These are phyloP conservation scores for Onygenales sp. DNA, from an alignment of 2,329 filamentous ascomycete genomes.

Conservation along the genomic window DNA sequence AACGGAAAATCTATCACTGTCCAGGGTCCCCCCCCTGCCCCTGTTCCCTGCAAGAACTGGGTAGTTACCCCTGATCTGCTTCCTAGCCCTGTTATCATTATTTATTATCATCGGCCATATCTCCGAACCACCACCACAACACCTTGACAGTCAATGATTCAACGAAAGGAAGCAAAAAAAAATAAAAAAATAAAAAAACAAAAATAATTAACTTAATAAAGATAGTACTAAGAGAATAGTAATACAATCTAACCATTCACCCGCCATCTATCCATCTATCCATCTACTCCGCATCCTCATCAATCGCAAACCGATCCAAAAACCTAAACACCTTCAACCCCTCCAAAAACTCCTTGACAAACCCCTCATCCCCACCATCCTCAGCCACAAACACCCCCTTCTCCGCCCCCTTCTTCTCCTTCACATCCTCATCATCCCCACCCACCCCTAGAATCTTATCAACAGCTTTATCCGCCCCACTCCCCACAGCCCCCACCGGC, in stretches of 20 bases:
- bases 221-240: too few relatives aligned
- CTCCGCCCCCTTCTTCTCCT: background rate
- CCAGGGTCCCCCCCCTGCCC: too few relatives aligned
- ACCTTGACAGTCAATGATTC: too few relatives aligned
- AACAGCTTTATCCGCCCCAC: constrained; percentile 28
- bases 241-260: background rate
- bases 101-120: too few relatives aligned
- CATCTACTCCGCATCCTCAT: constrained; percentile 23
- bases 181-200: background rate
- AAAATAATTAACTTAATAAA: background rate
- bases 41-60: too few relatives aligned
- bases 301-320: constrained; percentile 52
- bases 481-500: constrained; percentile 53
- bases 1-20: too few relatives aligned
- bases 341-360: constrained; percentile 43
- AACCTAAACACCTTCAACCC: constrained; percentile 59
- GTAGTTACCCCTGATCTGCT: too few relatives aligned
- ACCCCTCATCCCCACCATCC: constrained; percentile 21
- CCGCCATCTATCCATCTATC: background rate
- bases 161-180: background rate
- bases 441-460: constrained; percentile 18
- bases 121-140: too few relatives aligned
- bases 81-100: too few relatives aligned
- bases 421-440: constrained; percentile 16
- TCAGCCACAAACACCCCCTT: constrained; percentile 27